Evolutionary conservation across 352 stramenopile species (phyloP), one percentile per base, ranked within the genome.

Genomic region (Poterioochromonas sp.): DNA sequence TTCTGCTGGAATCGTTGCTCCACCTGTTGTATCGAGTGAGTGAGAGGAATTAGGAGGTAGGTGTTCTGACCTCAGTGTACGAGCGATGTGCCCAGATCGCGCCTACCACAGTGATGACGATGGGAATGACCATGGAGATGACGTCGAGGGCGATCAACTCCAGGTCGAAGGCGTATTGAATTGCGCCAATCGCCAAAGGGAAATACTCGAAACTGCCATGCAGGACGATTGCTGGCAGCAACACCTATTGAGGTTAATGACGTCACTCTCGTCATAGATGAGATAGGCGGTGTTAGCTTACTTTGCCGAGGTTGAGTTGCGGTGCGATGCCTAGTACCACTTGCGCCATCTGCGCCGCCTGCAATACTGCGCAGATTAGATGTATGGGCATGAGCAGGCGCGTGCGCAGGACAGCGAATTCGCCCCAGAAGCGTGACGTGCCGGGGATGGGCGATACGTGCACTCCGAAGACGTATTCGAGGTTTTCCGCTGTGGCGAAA

Each of bases 401-500:
- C 3, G 53, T 40, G 29, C 8, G 1, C 15, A 74, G 40, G 1
- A 74, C 43, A 5, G 29, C 11, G 2, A 74, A 54, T n/a, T 74
- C 65, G 8, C 40, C 40, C 2, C 8, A 5, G 29, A 74, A 74
- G 3, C 49, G 1, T 39, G 39, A 39, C 1, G n/a, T 35, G 20
- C 65, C 65, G 29, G 39, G 18, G 18, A 51, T 39, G 18, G 65
- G 65, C 1, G 39, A 37, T 12, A 29, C 8, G 11, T 35, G 5
- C 1, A 22, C 12, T 32, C 39, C 37, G n/a, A 74, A 54, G 5
- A 74, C 65, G 29, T 74, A 74, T 54, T 74, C 65, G 40, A 74
- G 2, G 40, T 74, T 74, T 37, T 74, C 65, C 29, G 65, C 37
- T 39, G 65, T 74, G 5, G 65, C 65, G 40, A 74, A 74, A 15